A percentile compares a stretch with the other conserved stretches of the same genome.
Evolutionary conservation across 2,329 filamentous ascomycete genomes (phyloP).

Genomic region (Pyricularia pennisetigena): DNA sequence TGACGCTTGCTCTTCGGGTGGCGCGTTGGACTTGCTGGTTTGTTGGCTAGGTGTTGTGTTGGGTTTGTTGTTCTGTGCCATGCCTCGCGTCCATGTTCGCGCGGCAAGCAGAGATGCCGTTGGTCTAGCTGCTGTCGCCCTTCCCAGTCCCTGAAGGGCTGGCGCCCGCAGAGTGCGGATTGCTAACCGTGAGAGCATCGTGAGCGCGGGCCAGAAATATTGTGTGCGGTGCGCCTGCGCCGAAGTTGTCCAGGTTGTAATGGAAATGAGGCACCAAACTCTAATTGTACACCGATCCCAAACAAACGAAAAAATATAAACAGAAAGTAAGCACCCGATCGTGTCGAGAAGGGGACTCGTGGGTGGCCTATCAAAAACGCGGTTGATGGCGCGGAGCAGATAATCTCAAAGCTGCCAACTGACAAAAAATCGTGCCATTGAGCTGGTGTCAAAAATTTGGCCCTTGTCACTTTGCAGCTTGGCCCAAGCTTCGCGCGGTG

Average conservation of each 20-base stretch:
- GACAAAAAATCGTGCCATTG: neutral
- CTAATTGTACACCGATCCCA: neutral
- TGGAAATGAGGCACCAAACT: neutral
- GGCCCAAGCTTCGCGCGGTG: neutral
- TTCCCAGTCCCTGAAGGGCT: neutral
- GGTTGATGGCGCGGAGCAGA: neutral
- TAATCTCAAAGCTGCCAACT: neutral
- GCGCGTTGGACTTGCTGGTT: neutral
- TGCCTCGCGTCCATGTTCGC: constrained; percentile 2
- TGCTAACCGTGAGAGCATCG: constrained; percentile 3
- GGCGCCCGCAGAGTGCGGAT: constrained; percentile 1
- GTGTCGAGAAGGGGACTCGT: neutral
- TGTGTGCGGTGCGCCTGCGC: neutral
- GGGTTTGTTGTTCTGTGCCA: constrained; percentile 5
- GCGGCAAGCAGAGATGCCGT: neutral
- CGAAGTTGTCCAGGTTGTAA: neutral
- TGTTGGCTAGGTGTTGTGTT: neutral
- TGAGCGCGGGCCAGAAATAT: neutral
- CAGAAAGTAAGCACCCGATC: neutral
- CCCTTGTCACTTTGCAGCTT: neutral
- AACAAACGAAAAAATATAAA: neutral
- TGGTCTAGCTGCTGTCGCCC: neutral
- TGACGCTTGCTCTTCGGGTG: neutral
- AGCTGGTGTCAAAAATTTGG: neutral
- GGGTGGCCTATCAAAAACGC: neutral